Evolutionary conservation across 1,139 yeast genomes (phyloP).

Genomic region (Nadsonia commutata): DNA sequence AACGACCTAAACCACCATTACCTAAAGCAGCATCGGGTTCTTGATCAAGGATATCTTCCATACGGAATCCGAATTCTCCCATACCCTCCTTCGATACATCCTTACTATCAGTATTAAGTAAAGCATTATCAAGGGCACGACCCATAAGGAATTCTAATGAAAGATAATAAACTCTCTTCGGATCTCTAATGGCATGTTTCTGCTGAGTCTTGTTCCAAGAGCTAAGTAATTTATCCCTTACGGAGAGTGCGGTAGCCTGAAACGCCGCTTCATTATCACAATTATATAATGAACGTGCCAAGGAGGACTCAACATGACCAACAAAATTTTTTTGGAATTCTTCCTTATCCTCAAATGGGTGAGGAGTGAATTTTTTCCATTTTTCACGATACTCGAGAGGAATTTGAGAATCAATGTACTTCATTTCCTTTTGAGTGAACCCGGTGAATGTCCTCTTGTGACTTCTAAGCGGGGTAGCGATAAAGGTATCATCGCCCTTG

Average conservation of each 20-base stretch:
- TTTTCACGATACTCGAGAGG: conserved; percentile 63
- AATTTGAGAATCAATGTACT: conserved; percentile 65
- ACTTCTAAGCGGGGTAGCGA: conserved; percentile 11
- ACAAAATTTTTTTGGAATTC: conserved; percentile 60
- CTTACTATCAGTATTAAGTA: conserved; percentile 59
- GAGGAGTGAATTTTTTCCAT: conserved; percentile 55
- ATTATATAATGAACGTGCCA: conserved; percentile 81
- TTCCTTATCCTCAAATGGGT: conserved; percentile 37
- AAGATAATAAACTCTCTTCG: conserved; percentile 75
- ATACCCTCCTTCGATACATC: conserved; percentile 41
- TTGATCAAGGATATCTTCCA: conserved; percentile 72
- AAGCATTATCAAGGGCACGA: conserved; percentile 85
- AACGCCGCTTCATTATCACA: conserved; percentile 89
- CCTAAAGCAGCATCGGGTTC: conserved; percentile 95
- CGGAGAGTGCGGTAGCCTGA: conserved; percentile 69
- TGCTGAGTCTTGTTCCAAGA: conserved; percentile 95
- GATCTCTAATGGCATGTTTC: conserved; percentile 68
- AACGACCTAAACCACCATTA: conserved; percentile 88
- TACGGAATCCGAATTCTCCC: conserved; percentile 65
- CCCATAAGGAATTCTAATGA: conserved; percentile 91
- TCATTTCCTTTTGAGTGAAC: conserved; percentile 78
- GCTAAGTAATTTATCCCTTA: conserved; percentile 65
- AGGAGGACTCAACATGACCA: conserved; percentile 74
- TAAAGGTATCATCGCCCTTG: conserved; percentile 3
- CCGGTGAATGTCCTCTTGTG: conserved; percentile 66